Percentiles rank a stretch among this genome's conserved stretches.
These are phyloP conservation scores for Coniferiporia weirii DNA, from an alignment of 1,284 basidiomycete species.

Conservation along the genomic window DNA sequence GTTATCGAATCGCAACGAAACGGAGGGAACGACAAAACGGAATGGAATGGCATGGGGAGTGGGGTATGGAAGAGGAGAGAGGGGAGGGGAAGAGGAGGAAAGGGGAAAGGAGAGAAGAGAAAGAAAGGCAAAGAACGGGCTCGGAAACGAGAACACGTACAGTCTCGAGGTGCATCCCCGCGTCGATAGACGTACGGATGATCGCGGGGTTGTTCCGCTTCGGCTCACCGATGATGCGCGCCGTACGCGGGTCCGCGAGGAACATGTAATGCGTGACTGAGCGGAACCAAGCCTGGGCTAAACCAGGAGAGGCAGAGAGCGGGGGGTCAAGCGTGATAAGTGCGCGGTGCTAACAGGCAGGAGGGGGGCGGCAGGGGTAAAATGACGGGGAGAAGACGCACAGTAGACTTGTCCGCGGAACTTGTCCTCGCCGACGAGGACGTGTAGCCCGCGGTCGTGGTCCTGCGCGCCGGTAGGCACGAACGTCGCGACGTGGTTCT, in stretches of 20 bases:
- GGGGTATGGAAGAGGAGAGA: too few species aligned
- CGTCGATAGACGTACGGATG: constrained; percentile 25
- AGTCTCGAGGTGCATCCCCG: constrained; percentile 32
- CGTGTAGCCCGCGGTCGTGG: constrained; percentile 47
- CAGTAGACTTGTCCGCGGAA: constrained; percentile 40
- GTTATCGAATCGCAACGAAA: too few species aligned
- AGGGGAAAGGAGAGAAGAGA: too few species aligned
- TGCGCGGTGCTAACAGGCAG: background rate
- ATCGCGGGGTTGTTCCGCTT: constrained; percentile 34
- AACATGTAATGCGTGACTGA: constrained; percentile 45
- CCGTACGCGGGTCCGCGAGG: constrained; percentile 43
- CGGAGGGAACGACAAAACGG: too few species aligned
- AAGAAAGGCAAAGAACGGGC: too few species aligned
- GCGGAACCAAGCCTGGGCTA: constrained; percentile 43
- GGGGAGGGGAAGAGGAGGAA: too few species aligned
- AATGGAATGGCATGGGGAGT: too few species aligned
- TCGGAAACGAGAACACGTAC: constrained; percentile 23
- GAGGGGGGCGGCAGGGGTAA: too few species aligned
- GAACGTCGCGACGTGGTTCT: constrained; percentile 40
- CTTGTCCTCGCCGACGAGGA: constrained; percentile 45
- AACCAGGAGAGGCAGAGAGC: background rate
- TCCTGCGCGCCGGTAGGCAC: constrained; percentile 37
- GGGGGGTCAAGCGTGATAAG: background rate
- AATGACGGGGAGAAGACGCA: constrained; percentile 24
- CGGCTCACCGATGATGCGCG: constrained; percentile 44